Evolutionary conservation across 805 yeast genomes (phyloP), one percentile per base, ranked within the genome.

Genomic region (Metschnikowia vanudenii): DNA sequence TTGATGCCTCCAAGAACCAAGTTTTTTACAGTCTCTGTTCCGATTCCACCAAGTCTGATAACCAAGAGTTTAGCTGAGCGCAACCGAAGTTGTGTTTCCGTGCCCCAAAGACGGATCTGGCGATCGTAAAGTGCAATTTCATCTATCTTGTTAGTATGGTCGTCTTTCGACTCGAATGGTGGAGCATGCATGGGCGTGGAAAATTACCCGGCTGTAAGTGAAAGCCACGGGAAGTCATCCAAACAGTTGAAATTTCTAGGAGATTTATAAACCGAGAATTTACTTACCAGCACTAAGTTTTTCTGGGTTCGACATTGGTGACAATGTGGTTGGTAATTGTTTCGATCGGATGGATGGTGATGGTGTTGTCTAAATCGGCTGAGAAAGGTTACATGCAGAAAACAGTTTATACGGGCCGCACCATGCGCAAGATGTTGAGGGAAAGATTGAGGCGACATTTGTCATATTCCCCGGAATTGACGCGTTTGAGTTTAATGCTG

Each of bases 61-160:
- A 94, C 57, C 37, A 91, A 68, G 4, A 92, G 74, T 37, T 77
- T 78, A 7, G 97, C 84, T 16, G 82, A 78, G 31, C 94, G 76
- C 71, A 92, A 79, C 37, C 81, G 64, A 34, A 80, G 75, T 63
- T 92, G 99, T 3, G 97, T 96, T 28, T 87, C 95, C 61, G 94
- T 73, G 2, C 99, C 99, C 99, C 99, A 92, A 17, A 92, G 74
- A 52, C 99, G 71, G 52, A 92, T 91, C 66, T 92, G 99, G 49
- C 99, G 79, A 65, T 92, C 99, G 61, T 92, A 92, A 18, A 92
- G 75, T 1, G 95, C 96, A 47, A 91, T 81, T 61, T 91, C 97
- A 58, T 90, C 97, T 45, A 38, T 12, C 26, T 22, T 16, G 45
- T 45, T 45, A 45, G 44, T 40, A 11, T 32, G 13, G 14, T 11